phyloP scores from a whole-genome alignment of 176 grass and related monocot genomes.

The Triticum urartu region DNA sequence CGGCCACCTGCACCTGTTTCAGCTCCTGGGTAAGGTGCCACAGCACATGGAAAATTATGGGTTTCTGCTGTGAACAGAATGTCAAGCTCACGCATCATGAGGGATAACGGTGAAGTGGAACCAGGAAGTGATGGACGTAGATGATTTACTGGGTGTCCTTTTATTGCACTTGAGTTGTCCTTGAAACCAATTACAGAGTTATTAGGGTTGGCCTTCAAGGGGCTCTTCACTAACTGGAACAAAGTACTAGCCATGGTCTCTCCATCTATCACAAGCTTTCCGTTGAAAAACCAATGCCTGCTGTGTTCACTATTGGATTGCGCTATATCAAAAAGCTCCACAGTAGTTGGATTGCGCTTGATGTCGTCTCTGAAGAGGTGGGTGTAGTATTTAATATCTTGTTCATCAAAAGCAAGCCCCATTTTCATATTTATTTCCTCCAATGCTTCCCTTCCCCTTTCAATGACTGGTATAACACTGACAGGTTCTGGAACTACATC shows the following conservation, averaged over 20 bases:
- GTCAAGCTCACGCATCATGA: conserved; percentile 61
- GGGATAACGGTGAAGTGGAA: conserved; percentile 49
- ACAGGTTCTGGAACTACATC: conserved; percentile 63
- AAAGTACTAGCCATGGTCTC: conserved; percentile 69
- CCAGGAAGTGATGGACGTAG: conserved; percentile 60
- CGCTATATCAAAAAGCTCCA: conserved; percentile 91
- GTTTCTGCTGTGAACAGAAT: conserved; percentile 91
- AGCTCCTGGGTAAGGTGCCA: conserved; percentile 81
- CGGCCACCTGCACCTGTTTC: conserved; percentile 86
- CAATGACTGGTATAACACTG: conserved; percentile 58
- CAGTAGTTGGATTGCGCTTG: conserved; percentile 77
- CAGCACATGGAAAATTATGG: conserved; percentile 94
- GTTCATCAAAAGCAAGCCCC: conserved; percentile 93
- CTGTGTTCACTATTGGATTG: conserved; percentile 92
- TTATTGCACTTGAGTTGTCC: conserved; percentile 91
- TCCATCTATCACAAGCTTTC: conserved; percentile 74
- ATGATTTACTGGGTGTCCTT: conserved; percentile 71
- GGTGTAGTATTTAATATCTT: conserved; percentile 87
- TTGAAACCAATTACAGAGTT: conserved; percentile 95
- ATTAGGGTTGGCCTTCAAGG: conserved; percentile 73
- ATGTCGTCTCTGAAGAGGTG: conserved; percentile 80
- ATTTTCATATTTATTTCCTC: conserved; percentile 92
- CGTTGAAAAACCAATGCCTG: conserved; percentile 92
- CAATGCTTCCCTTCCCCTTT: conserved; percentile 70
- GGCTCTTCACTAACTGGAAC: conserved; percentile 82